These are phyloP conservation scores for Rhodotorula sp. DNA, from an alignment of 1,284 basidiomycete species.

Conservation along the genomic window DNA sequence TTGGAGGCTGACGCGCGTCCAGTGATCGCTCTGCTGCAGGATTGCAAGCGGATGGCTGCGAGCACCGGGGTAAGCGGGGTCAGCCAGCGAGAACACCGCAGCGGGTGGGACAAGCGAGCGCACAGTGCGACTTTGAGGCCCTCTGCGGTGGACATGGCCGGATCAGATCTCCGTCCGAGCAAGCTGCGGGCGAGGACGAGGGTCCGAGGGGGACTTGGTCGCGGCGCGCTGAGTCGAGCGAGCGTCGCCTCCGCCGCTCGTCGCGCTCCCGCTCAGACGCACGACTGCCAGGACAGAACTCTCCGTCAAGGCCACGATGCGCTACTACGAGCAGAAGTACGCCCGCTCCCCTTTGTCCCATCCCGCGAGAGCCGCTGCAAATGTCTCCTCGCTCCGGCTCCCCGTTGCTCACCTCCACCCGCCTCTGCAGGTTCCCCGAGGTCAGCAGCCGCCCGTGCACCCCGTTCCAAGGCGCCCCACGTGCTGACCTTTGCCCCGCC, in stretches of 20 bases:
- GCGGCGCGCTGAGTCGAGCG: neutral
- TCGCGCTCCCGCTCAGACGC: neutral
- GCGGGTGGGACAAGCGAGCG: neutral
- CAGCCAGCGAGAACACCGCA: neutral
- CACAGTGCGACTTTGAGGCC: conserved; percentile 32
- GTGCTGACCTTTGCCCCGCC: neutral
- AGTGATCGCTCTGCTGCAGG: conserved; percentile 70
- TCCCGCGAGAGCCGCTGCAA: neutral
- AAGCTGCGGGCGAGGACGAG: neutral
- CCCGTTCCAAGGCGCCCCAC: neutral
- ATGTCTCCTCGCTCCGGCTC: neutral
- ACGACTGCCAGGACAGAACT: neutral
- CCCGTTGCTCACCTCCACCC: neutral
- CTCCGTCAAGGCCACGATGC: conserved; percentile 2
- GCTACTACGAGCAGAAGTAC: conserved; percentile 36
- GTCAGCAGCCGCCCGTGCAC: conserved; percentile 21
- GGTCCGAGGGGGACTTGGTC: no score
- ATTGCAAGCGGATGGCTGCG: neutral
- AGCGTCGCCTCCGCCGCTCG: neutral
- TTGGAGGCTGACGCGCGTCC: conserved; percentile 79
- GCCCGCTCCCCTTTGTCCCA: neutral
- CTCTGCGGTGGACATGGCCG: conserved; percentile 7
- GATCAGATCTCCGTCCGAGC: neutral
- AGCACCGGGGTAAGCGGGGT: neutral
- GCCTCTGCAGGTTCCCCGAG: conserved; percentile 53